Conservation (phyloP, 1,284 basidiomycete species). For the Trametes pubescens region DNA sequence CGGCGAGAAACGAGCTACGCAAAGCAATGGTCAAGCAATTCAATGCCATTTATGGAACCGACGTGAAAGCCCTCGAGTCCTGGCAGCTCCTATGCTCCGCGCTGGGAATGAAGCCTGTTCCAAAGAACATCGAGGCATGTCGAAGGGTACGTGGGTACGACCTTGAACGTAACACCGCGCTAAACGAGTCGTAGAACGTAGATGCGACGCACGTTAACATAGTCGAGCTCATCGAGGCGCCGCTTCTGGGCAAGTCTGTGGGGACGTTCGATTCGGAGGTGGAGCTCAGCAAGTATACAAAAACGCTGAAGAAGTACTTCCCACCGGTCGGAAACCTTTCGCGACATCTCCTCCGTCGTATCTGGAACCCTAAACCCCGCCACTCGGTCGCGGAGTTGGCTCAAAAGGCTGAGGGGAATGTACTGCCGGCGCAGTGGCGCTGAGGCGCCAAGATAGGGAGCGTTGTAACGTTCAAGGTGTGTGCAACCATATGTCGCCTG, state of each 20-base stretch:
- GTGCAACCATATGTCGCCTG: too few species aligned
- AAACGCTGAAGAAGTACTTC: conserved; percentile 43
- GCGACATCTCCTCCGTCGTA: conserved; percentile 25
- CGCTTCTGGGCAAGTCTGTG: conserved; percentile 26
- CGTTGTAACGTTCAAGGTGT: too few species aligned
- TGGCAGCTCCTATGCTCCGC: neutral
- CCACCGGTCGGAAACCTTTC: conserved; percentile 51
- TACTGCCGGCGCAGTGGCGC: too few species aligned
- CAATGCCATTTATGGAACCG: neutral
- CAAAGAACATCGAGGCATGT: neutral
- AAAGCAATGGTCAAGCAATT: neutral
- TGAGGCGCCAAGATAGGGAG: too few species aligned
- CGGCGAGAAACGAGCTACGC: neutral
- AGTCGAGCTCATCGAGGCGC: conserved; percentile 46
- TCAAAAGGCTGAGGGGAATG: neutral
- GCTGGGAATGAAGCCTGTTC: neutral
- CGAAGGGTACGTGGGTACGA: neutral
- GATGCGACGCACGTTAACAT: conserved; percentile 47
- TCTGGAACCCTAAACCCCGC: conserved; percentile 14
- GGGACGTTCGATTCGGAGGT: conserved; percentile 39
- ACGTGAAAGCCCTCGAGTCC: neutral
- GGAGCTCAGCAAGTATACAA: conserved; percentile 47
- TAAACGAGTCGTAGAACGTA: conserved; percentile 9
- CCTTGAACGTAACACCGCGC: too few species aligned
- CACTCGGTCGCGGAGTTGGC: neutral